Conservation (phyloP, 2,329 filamentous ascomycete genomes). For the Verticillium tricorpus region DNA sequence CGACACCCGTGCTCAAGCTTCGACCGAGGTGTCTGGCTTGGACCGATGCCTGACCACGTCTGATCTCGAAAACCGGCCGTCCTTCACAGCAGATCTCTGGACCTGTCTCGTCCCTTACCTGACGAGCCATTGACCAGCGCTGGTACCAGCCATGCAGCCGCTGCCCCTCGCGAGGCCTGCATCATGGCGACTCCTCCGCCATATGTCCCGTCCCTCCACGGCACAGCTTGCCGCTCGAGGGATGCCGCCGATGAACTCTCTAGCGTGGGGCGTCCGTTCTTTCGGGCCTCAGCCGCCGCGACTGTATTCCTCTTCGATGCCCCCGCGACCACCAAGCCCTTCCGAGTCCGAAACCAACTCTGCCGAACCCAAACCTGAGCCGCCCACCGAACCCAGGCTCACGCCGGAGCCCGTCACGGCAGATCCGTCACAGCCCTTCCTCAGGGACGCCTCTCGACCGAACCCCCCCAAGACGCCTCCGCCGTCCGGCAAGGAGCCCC, state of each 20-base stretch:
- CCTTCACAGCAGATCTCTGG: no score
- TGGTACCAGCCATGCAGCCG: not conserved
- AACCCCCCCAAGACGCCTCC: not conserved
- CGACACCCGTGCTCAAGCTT: not conserved
- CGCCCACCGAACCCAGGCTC: not conserved
- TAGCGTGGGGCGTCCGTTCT: not conserved
- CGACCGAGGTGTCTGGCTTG: not conserved
- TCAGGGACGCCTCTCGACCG: not conserved
- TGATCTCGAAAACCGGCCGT: no score
- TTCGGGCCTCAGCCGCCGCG: not conserved
- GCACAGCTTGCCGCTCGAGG: not conserved
- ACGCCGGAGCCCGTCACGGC: not conserved
- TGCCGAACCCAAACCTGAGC: not conserved
- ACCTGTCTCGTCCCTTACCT: no score
- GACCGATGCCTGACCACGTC: no score
- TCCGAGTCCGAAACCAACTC: not conserved
- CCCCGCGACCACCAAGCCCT: not conserved
- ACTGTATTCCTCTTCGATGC: constrained; percentile 2
- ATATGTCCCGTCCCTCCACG: not conserved
- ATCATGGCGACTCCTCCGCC: not conserved
- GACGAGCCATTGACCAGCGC: no score
- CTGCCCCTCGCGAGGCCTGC: not conserved
- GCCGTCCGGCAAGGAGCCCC: not conserved
- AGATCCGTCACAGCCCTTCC: not conserved
- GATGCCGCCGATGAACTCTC: not conserved